Percentiles rank a stretch among this genome's conserved stretches.
These are phyloP conservation scores for Calonectria naviculata DNA, from an alignment of 2,329 filamentous ascomycete species.

Conservation along the genomic window DNA sequence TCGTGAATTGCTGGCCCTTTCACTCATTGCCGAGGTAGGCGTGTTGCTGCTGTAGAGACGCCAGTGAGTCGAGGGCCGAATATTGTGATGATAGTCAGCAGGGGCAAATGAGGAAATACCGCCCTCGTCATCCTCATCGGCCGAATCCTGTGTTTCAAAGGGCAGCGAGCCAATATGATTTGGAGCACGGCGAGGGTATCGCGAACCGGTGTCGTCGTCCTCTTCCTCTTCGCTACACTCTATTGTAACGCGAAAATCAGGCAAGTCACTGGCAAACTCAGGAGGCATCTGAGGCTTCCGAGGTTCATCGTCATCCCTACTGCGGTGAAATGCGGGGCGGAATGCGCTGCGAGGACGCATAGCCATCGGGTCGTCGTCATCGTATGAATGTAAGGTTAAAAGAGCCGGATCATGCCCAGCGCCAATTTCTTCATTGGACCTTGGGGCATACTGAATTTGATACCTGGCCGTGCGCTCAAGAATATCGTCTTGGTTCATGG, in stretches of 20 bases:
- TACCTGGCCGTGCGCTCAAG: slow-evolving; percentile 79
- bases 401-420: slow-evolving; percentile 54
- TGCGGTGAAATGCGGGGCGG: slow-evolving; percentile 13
- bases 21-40: background rate
- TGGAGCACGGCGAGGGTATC: slow-evolving; percentile 53
- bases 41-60: slow-evolving; percentile 31
- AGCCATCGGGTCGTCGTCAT: slow-evolving; percentile 57
- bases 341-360: slow-evolving; percentile 54
- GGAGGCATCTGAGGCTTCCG: slow-evolving; percentile 66
- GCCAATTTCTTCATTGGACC: slow-evolving; percentile 29
- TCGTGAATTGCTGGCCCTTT: background rate
- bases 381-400: slow-evolving; percentile 64
- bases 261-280: slow-evolving; percentile 61
- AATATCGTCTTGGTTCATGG: slow-evolving; percentile 85
- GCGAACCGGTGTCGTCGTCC: slow-evolving; percentile 46
- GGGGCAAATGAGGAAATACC: slow-evolving; percentile 38
- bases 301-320: slow-evolving; percentile 56
- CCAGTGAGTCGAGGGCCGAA: slow-evolving; percentile 38
- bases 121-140: slow-evolving; percentile 45
- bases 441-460: slow-evolving; percentile 72
- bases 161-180: slow-evolving; percentile 66
- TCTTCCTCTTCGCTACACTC: slow-evolving; percentile 71
- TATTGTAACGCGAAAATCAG: slow-evolving; percentile 66
- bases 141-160: slow-evolving; percentile 60
- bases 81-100: slow-evolving; percentile 39